These are phyloP conservation scores for Syzygium malaccense DNA, from an alignment of 441 rosid genomes.

Conservation along the genomic window DNA sequence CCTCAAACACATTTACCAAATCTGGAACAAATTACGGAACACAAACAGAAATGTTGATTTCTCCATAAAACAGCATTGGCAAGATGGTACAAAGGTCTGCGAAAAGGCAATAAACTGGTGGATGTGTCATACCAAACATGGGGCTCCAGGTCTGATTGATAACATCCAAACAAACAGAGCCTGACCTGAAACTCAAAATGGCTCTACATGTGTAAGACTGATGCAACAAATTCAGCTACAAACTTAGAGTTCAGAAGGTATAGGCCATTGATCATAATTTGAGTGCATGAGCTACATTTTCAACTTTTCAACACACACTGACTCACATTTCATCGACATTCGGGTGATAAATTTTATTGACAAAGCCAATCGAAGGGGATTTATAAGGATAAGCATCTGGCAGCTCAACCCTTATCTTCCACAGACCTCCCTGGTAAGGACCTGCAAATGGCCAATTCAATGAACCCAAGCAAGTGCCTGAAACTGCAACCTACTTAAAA, in stretches of 20 bases:
- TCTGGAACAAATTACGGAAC: conserved; percentile 30
- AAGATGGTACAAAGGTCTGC: neutral
- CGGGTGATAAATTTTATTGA: conserved; percentile 69
- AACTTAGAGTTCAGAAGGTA: neutral
- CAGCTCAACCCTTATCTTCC: conserved; percentile 71
- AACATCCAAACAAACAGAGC: conserved; percentile 94
- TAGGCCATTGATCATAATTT: neutral
- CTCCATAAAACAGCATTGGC: neutral
- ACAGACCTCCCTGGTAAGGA: conserved; percentile 58
- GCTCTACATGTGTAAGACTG: neutral
- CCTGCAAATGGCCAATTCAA: conserved; percentile 20
- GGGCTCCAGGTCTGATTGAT: conserved; percentile 98
- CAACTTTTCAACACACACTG: neutral
- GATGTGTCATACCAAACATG: conserved; percentile 64
- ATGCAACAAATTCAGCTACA: neutral
- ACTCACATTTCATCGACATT: conserved; percentile 73
- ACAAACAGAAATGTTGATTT: conserved; percentile 1
- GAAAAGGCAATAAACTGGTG: neutral
- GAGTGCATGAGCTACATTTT: conserved; percentile 1
- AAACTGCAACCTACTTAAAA: conserved; percentile 10
- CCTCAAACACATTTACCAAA: conserved; percentile 91
- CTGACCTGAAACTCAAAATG: conserved; percentile 61
- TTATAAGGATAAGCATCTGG: conserved; percentile 79
- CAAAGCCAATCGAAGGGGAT: conserved; percentile 70
- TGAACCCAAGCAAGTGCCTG: neutral